Evolutionary conservation across 2,329 filamentous ascomycete species (phyloP).

Genomic region (Ophiostoma sp.): DNA sequence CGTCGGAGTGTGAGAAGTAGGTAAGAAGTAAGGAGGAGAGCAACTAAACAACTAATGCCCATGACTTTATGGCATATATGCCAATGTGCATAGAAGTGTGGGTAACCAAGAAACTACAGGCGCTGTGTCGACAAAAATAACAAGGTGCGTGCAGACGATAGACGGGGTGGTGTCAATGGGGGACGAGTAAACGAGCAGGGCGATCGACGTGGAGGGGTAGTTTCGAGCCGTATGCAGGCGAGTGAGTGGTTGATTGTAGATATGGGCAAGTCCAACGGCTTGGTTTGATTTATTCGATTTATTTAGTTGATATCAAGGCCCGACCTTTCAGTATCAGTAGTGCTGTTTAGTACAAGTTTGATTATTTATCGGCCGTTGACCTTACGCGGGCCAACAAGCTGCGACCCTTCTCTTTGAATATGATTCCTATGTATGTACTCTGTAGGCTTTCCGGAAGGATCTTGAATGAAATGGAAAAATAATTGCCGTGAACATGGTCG

Average conservation of each 20-base stretch:
- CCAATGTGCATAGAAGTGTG: neutral
- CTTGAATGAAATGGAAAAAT: neutral
- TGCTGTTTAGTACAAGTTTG: neutral
- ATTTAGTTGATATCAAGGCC: neutral
- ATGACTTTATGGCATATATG: neutral
- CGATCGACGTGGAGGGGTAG: conserved; percentile 6
- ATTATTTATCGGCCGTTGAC: no score
- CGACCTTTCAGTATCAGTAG: neutral
- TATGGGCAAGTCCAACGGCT: neutral
- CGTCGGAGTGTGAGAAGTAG: neutral
- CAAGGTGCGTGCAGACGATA: conserved; percentile 3
- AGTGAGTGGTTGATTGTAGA: neutral
- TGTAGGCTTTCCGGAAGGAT: neutral
- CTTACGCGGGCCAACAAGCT: no score
- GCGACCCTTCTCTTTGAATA: no score
- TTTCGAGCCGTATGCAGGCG: neutral
- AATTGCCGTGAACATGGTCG: neutral
- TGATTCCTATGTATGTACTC: no score
- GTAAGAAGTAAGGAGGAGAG: neutral
- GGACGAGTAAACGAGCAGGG: neutral
- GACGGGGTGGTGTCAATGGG: neutral
- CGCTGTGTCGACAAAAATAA: conserved; percentile 1
- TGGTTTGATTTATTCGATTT: neutral
- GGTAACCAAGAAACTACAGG: neutral
- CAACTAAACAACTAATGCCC: neutral